Percentiles rank a stretch among this genome's conserved stretches.
Conservation (phyloP, 768 basidiomycete species). For the Panaeolus cyanescens region DNA sequence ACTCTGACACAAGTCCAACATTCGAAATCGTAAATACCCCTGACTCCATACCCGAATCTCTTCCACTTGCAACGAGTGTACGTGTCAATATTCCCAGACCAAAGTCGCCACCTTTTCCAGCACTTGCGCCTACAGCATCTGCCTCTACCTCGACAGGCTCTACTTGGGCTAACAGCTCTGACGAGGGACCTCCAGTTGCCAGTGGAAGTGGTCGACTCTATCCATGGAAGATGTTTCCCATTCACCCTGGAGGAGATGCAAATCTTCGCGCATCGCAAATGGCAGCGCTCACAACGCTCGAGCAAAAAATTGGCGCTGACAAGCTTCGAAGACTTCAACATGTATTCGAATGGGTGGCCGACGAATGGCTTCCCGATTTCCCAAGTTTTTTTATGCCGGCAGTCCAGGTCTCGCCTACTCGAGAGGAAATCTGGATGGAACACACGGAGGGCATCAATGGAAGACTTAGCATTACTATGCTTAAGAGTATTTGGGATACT, state of each 20-base stretch:
- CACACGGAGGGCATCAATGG: conserved; percentile 25
- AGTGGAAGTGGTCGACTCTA: background rate
- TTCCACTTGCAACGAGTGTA: no score
- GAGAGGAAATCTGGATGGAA: conserved; percentile 30
- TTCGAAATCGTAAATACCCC: no score
- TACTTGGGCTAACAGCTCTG: background rate
- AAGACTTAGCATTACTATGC: conserved; percentile 15
- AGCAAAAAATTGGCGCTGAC: background rate
- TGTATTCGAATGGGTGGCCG: background rate
- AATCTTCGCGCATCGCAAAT: background rate
- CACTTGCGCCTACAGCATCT: no score
- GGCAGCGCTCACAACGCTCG: background rate
- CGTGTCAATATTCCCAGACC: no score
- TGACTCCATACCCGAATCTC: no score
- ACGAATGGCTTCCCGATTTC: background rate
- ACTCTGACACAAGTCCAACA: no score
- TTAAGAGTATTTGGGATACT: conserved; percentile 13
- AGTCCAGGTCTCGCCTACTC: background rate
- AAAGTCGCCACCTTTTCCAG: no score
- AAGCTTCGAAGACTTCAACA: background rate
- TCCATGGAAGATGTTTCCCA: background rate
- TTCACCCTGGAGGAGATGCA: background rate
- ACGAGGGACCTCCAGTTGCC: background rate
- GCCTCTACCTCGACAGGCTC: no score
- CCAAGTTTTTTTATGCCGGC: background rate